phyloP scores from a whole-genome alignment of 257 asterid species.

The Scutellaria minor region DNA sequence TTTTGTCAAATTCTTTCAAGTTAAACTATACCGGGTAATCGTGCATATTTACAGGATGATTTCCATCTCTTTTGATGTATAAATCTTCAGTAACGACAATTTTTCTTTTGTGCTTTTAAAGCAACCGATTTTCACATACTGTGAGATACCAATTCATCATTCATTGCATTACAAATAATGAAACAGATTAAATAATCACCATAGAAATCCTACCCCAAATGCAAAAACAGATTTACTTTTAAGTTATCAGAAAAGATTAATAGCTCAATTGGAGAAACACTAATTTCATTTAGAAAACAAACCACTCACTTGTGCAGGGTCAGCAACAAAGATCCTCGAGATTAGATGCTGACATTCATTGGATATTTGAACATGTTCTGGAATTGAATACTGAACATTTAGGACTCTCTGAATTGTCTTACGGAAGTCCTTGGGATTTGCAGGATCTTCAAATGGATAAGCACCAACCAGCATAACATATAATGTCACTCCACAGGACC shows the following conservation, averaged over 20 bases:
- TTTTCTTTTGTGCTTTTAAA: neutral
- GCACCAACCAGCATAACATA: slow-evolving; percentile 84
- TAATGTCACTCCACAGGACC: slow-evolving; percentile 89
- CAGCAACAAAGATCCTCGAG: slow-evolving; percentile 78
- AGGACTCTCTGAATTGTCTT: slow-evolving; percentile 78
- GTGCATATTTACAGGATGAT: neutral
- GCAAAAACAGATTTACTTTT: neutral
- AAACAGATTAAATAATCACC: slow-evolving; percentile 1
- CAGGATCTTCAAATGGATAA: slow-evolving; percentile 88
- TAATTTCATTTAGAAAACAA: slow-evolving; percentile 11
- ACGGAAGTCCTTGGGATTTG: slow-evolving; percentile 72
- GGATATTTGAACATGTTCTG: slow-evolving; percentile 61
- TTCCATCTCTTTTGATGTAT: neutral
- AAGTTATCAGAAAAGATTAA: neutral
- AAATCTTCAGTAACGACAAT: neutral
- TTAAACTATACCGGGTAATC: neutral
- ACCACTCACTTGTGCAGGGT: slow-evolving; percentile 66
- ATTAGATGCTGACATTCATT: slow-evolving; percentile 72
- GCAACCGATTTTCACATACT: neutral
- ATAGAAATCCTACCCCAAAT: neutral
- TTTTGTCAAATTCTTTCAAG: slow-evolving; percentile 1
- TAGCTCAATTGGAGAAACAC: neutral
- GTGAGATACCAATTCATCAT: slow-evolving; percentile 3
- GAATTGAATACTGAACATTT: slow-evolving; percentile 71
- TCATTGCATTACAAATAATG: neutral